phyloP scores from a whole-genome alignment of 345 rosid species.

The Dimocarpus longan region DNA sequence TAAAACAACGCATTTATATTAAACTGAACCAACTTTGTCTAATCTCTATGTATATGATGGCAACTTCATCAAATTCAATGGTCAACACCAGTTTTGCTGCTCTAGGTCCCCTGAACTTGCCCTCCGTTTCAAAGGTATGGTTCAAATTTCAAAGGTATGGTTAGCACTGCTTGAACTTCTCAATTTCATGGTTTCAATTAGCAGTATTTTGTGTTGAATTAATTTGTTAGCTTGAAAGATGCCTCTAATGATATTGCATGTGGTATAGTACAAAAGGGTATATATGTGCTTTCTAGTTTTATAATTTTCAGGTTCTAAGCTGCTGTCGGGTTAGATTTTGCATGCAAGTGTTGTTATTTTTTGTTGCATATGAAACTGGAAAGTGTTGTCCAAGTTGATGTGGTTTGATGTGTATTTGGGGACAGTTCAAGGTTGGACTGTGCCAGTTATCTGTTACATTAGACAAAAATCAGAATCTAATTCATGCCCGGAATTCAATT shows the following conservation, averaged over 20 bases:
- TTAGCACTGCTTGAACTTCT: neutral
- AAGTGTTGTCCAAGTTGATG: neutral
- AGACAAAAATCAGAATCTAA: conserved; percentile 33
- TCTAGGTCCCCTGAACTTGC: neutral
- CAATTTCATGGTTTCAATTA: neutral
- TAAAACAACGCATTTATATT: too few species aligned
- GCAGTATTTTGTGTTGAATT: too few species aligned
- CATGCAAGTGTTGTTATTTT: neutral
- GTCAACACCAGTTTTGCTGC: neutral
- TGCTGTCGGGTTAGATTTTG: neutral
- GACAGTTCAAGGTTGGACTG: conserved; percentile 36
- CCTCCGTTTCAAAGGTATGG: conserved; percentile 1
- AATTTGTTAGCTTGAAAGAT: neutral
- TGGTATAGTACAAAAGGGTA: neutral
- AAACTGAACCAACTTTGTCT: neutral
- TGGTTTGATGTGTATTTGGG: neutral
- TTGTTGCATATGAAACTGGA: neutral
- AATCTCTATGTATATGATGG: neutral
- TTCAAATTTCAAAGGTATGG: conserved; percentile 4
- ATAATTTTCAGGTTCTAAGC: neutral
- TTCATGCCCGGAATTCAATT: conserved; percentile 17
- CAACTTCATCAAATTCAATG: neutral
- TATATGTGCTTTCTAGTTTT: too few species aligned
- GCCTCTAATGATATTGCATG: neutral
- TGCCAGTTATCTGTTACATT: conserved; percentile 30